Percentiles rank a stretch among this genome's conserved stretches.
These are phyloP conservation scores for Acanthamoeba royreba DNA, from an alignment of 208 protist genomes.

Conservation along the genomic window DNA sequence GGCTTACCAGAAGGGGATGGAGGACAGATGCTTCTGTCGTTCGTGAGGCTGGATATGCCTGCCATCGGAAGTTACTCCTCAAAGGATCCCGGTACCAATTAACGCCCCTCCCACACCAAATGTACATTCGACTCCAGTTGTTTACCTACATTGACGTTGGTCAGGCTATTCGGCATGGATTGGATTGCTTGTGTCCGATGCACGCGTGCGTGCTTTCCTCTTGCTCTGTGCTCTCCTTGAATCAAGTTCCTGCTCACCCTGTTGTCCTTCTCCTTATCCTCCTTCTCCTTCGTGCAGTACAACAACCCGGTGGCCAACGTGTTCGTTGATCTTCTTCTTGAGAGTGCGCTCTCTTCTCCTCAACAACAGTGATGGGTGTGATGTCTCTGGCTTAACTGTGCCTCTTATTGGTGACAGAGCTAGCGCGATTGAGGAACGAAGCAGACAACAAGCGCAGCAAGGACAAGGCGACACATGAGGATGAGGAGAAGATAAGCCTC, in stretches of 20 bases:
- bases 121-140: not conserved
- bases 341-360: not conserved
- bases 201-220: not conserved
- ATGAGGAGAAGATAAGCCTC: too few relatives aligned
- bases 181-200: not conserved
- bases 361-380: too few relatives aligned
- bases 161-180: constrained; percentile 17
- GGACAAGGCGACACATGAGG: too few relatives aligned
- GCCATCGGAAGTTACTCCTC: not conserved
- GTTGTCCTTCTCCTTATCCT: not conserved
- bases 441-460: too few relatives aligned
- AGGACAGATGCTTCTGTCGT: not conserved
- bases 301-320: constrained; percentile 12
- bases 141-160: not conserved
- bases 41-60: not conserved
- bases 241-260: too few relatives aligned
- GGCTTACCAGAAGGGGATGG: too few relatives aligned
- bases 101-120: not conserved
- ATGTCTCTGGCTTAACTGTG: too few relatives aligned
- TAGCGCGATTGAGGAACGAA: too few relatives aligned
- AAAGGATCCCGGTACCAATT: not conserved
- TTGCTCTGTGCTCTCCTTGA: not conserved
- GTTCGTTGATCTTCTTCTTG: not conserved
- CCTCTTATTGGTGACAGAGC: too few relatives aligned
- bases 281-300: not conserved